Percentiles rank a stretch among this genome's conserved stretches.
Evolutionary conservation across 148 eudicot genomes (phyloP).

Genomic region (Simmondsia chinensis): DNA sequence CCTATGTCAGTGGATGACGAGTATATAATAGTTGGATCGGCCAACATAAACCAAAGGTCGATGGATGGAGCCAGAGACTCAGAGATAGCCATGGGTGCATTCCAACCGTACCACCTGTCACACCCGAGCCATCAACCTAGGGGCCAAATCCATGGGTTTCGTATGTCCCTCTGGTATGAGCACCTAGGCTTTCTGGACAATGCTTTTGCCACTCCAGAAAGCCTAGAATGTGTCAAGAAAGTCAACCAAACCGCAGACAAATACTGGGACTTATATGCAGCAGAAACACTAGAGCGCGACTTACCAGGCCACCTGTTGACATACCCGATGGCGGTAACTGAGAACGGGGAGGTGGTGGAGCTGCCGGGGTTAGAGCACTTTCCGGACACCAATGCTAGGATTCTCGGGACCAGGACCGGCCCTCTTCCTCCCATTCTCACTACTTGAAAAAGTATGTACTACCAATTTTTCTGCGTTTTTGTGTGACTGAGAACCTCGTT

Average conservation of each 20-base stretch:
- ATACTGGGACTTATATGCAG: slow-evolving; percentile 32
- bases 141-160: slow-evolving; percentile 40
- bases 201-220: slow-evolving; percentile 23
- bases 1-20: slow-evolving; percentile 39
- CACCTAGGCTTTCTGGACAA: slow-evolving; percentile 30
- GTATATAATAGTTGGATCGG: slow-evolving; percentile 42
- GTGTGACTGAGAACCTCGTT: too few species aligned
- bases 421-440: slow-evolving; percentile 52
- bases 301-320: slow-evolving; percentile 34
- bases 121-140: slow-evolving; percentile 12
- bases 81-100: slow-evolving; percentile 53
- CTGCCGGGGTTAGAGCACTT: slow-evolving; percentile 21
- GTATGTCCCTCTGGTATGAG: slow-evolving; percentile 48
- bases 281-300: slow-evolving; percentile 22
- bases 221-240: slow-evolving; percentile 24
- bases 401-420: slow-evolving; percentile 22
- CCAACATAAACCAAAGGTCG: slow-evolving; percentile 44
- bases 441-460: slow-evolving; percentile 10
- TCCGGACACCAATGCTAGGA: slow-evolving; percentile 25
- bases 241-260: slow-evolving; percentile 28
- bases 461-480: too few species aligned
- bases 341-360: slow-evolving; percentile 25
- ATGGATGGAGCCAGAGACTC: slow-evolving; percentile 50
- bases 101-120: slow-evolving; percentile 37
- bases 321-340: slow-evolving; percentile 24